These are phyloP conservation scores for Dissoconium aciculare DNA, from an alignment of 2,329 filamentous ascomycete genomes.

Conservation along the genomic window DNA sequence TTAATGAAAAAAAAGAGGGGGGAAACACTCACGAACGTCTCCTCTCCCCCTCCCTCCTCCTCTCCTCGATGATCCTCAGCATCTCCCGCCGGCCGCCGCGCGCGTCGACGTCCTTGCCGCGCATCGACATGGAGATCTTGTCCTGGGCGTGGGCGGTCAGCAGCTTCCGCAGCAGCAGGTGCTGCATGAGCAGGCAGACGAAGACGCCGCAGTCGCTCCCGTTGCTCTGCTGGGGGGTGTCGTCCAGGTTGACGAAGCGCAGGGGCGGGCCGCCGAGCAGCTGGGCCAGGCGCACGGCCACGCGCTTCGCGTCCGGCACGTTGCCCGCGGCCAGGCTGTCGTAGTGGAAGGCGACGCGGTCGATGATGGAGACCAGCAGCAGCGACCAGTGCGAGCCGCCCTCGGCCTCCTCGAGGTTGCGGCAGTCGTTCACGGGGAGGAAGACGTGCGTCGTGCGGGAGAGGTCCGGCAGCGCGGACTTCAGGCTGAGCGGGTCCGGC, in stretches of 20 bases:
- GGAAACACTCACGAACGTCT: conserved; percentile 55
- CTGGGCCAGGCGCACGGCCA: conserved; percentile 51
- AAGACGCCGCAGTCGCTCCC: conserved; percentile 89
- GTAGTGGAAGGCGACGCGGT: conserved; percentile 91
- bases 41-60: conserved; percentile 75
- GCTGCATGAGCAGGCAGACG: conserved; percentile 88
- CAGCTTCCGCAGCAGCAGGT: conserved; percentile 73
- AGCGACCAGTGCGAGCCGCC: conserved; percentile 91
- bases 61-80: conserved; percentile 70
- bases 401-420: conserved; percentile 61
- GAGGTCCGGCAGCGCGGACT: conserved; percentile 67
- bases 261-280: conserved; percentile 49
- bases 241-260: conserved; percentile 65
- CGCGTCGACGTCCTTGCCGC: conserved; percentile 69
- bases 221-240: conserved; percentile 84
- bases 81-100: conserved; percentile 74
- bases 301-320: conserved; percentile 53
- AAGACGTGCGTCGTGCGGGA: conserved; percentile 76
- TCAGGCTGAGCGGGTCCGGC: conserved; percentile 39
- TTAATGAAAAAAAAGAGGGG: too few species aligned
- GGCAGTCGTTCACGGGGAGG: conserved; percentile 83
- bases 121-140: conserved; percentile 91
- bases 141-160: conserved; percentile 63
- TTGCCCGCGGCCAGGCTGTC: conserved; percentile 72
- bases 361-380: conserved; percentile 73